Base-by-base conservation (phyloP, 768 basidiomycete genomes). In the Pluteus cervinus region DNA sequence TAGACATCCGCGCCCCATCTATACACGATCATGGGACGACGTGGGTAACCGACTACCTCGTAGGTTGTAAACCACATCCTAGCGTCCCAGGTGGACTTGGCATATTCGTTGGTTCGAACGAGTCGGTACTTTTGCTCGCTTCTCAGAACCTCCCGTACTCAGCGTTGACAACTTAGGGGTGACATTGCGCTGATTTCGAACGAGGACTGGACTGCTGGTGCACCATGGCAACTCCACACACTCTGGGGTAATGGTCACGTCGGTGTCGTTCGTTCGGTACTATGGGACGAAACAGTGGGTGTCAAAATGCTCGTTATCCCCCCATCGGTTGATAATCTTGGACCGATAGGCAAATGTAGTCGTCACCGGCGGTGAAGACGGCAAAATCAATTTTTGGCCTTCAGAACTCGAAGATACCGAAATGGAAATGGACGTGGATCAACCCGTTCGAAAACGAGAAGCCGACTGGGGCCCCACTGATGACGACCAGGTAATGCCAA, bases 11-110 rank as follows among this genome's bases (percentile, higher is more conserved):
- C 8, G 62, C 50, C 4, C 81, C 80, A 2, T 77, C 80, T 1
- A 54, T 81, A 7, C 81, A 84, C 45, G 67, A 60, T 16, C 61
- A 68, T 14, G 61, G 64, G 18, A 58, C 68, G 29, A 76, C 76
- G 37, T 87, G 85, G 85, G 74, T 81, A n/a, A 84, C 84, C 1
- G 83, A 88, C 51, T 86, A 87, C 58, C 58, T 86, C 24, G 75
- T 88, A 36, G 68, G 68, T 8, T 77, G 73, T 29, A n/a, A n/a
- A n/a, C n/a, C n/a, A n/a, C 66, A 72, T 48, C 48, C 56, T 41
- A 49, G 50, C 26, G 44, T 50, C 22, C 40, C 45, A 7, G 59
- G 62, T 28, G 64, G 61, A 14, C 57, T 83, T 7, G 67, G 66
- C 21, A 55, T 86, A 4, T 82, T 86, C 37, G 71, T 75, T 4